Percentiles rank a stretch among this genome's conserved stretches.
Evolutionary conservation across 805 yeast genomes (phyloP).

Genomic region (Starmerella stigmatis): DNA sequence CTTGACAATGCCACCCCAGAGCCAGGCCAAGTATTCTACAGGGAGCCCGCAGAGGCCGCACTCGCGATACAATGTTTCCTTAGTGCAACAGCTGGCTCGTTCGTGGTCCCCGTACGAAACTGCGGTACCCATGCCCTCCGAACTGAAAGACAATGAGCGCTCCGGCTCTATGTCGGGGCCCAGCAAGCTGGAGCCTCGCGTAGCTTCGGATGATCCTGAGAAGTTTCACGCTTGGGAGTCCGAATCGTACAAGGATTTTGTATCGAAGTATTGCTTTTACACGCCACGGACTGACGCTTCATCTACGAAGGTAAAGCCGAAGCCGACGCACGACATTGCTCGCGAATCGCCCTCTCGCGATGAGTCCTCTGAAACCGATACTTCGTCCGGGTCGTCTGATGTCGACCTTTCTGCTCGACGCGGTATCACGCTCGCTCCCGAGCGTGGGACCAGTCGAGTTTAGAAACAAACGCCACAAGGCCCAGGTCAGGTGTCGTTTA

Average conservation of each 20-base stretch:
- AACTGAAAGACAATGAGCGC: background rate
- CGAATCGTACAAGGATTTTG: conserved; percentile 31
- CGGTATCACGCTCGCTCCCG: background rate
- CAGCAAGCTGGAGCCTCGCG: background rate
- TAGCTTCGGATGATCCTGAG: background rate
- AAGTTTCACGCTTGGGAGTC: conserved; percentile 27
- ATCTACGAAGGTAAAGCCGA: background rate
- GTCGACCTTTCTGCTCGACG: background rate
- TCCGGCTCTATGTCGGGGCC: too few species aligned
- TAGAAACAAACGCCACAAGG: too few species aligned
- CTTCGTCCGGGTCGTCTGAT: background rate
- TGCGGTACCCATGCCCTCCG: background rate
- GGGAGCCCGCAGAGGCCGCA: background rate
- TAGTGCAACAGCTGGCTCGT: background rate
- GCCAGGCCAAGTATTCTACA: background rate
- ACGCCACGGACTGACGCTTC: conserved; percentile 14
- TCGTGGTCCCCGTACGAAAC: background rate
- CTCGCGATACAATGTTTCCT: background rate
- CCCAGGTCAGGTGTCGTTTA: too few species aligned
- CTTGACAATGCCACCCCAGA: conserved; percentile 17
- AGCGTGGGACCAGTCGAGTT: background rate
- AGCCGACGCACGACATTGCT: background rate
- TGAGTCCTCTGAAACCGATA: background rate
- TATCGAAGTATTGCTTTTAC: conserved; percentile 35
- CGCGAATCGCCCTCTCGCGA: background rate